Evolutionary conservation across 2,329 filamentous ascomycete genomes (phyloP).

Genomic region (Alternaria tenuissima): DNA sequence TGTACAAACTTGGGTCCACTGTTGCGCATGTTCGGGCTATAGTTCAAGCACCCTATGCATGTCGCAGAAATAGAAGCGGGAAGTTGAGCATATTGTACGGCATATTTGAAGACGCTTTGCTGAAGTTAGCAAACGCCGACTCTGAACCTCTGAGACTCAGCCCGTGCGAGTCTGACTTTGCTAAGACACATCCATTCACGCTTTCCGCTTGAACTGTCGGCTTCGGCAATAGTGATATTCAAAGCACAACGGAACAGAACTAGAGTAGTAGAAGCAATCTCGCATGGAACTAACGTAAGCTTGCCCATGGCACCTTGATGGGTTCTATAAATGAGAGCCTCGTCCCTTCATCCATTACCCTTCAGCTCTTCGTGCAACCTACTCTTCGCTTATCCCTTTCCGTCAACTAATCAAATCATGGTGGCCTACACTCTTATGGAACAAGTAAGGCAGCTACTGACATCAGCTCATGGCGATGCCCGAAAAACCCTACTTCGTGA

Average conservation of each 20-base stretch:
- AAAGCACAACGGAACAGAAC: too few species aligned
- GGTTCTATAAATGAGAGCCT: background rate
- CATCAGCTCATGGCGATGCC: background rate
- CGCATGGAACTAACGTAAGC: background rate
- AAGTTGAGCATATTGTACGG: background rate
- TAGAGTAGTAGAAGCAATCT: background rate
- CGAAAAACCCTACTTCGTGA: background rate
- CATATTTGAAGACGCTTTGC: too few species aligned
- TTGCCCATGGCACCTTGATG: too few species aligned
- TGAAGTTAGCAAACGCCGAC: background rate
- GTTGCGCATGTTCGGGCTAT: background rate
- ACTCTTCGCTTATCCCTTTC: background rate
- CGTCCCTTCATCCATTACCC: background rate
- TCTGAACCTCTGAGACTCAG: background rate
- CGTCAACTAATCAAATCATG: background rate
- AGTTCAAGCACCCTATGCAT: background rate
- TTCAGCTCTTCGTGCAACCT: background rate
- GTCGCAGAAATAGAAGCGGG: background rate
- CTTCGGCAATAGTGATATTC: too few species aligned
- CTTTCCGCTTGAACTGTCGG: too few species aligned
- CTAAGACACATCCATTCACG: too few species aligned
- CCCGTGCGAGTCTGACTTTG: too few species aligned
- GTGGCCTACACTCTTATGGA: background rate
- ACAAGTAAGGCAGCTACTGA: background rate
- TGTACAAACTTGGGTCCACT: background rate